phyloP scores from a whole-genome alignment of 2,329 filamentous ascomycete species.

The Trichothecium sympodiale region DNA sequence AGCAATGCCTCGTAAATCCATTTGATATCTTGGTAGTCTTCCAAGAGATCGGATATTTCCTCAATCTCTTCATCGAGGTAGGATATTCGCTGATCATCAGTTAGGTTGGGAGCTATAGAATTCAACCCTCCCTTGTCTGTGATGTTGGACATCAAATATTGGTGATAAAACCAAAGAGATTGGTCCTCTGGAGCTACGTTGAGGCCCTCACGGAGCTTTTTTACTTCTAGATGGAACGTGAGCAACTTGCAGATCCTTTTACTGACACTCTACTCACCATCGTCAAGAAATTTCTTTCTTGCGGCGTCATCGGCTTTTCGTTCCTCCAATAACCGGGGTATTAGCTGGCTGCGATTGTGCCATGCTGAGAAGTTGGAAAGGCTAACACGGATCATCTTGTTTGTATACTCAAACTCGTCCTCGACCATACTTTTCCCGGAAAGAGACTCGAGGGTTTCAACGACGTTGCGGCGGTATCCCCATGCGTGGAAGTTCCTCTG shows the following conservation, averaged over 20 bases:
- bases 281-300: conserved; percentile 59
- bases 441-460: conserved; percentile 61
- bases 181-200: conserved; percentile 90
- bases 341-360: conserved; percentile 82
- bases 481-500: conserved; percentile 93
- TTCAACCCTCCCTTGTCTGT: conserved; percentile 34
- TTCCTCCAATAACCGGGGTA: conserved; percentile 64
- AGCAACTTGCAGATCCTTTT: no score
- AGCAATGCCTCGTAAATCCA: conserved; percentile 85
- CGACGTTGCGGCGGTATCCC: conserved; percentile 76
- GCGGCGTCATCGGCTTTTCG: conserved; percentile 50
- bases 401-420: conserved; percentile 80
- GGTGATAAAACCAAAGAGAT: conserved; percentile 94
- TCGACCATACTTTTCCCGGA: conserved; percentile 57
- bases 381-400: conserved; percentile 72
- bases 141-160: conserved; percentile 68
- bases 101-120: conserved; percentile 55
- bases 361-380: conserved; percentile 96
- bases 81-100: conserved; percentile 45
- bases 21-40: conserved; percentile 52
- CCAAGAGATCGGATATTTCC: conserved; percentile 55
- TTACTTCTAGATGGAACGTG: conserved; percentile 47
- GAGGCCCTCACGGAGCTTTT: conserved; percentile 63
- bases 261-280: conserved; percentile 37
- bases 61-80: conserved; percentile 63